Evolutionary conservation across 2,329 filamentous ascomycete genomes (phyloP).

Genomic region (Canariomyces notabilis): DNA sequence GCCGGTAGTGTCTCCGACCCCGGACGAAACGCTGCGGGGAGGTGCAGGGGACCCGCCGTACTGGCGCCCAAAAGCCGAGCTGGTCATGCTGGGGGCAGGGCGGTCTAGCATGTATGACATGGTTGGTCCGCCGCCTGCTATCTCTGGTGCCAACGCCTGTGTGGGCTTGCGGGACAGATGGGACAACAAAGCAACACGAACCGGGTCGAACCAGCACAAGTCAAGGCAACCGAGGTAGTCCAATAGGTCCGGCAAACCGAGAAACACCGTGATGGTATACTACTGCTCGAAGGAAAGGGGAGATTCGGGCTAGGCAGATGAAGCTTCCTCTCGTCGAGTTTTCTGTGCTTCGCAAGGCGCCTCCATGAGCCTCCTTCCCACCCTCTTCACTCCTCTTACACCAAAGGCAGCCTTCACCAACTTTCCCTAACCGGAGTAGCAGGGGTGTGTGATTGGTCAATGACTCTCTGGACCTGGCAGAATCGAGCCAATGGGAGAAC

Average conservation of each 20-base stretch:
- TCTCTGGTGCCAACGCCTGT: conserved; percentile 9
- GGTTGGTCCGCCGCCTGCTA: conserved; percentile 14
- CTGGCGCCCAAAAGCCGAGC: background rate
- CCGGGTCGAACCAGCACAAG: conserved; percentile 13
- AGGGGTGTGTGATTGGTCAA: conserved; percentile 19
- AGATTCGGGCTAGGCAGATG: conserved; percentile 11
- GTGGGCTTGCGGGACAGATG: conserved; percentile 13
- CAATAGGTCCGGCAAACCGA: conserved; percentile 7
- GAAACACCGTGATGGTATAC: conserved; percentile 12
- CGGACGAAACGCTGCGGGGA: conserved; percentile 8
- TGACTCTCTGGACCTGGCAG: conserved; percentile 1
- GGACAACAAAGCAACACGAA: conserved; percentile 15
- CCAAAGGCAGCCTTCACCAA: conserved; percentile 8
- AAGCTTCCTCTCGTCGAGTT: conserved; percentile 7
- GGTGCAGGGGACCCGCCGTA: conserved; percentile 10
- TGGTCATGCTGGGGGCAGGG: conserved; percentile 4
- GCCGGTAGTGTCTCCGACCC: conserved; percentile 9
- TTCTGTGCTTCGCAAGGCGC: conserved; percentile 12
- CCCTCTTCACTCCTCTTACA: conserved; percentile 6
- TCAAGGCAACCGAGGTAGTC: conserved; percentile 14
- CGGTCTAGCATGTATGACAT: conserved; percentile 16
- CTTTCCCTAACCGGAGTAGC: conserved; percentile 9
- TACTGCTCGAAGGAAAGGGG: conserved; percentile 9
- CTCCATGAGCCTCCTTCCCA: conserved; percentile 11
- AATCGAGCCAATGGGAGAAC: conserved; percentile 10